Evolutionary conservation across 1,284 basidiomycete genomes (phyloP).

Genomic region (Boletus holoroseus): DNA sequence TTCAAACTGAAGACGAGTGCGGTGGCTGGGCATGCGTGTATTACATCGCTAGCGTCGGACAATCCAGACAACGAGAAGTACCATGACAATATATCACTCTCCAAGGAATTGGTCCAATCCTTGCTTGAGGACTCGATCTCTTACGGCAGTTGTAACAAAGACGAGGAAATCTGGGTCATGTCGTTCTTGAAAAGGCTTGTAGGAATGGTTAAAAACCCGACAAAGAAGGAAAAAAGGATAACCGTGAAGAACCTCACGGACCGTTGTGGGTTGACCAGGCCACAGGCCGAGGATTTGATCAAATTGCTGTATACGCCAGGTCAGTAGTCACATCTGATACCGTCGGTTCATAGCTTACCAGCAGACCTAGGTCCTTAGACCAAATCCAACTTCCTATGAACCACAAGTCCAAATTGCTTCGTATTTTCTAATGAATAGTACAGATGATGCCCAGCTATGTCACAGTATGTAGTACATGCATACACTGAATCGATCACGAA

Average conservation of each 20-base stretch:
- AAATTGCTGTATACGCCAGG: conserved; percentile 12
- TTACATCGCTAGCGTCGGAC: conserved; percentile 20
- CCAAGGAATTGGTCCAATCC: conserved; percentile 14
- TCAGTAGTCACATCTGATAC: neutral
- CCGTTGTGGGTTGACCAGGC: conserved; percentile 19
- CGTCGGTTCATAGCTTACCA: conserved; percentile 1
- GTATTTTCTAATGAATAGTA: neutral
- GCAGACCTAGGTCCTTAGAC: neutral
- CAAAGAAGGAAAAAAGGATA: conserved; percentile 17
- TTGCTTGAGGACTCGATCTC: conserved; percentile 27
- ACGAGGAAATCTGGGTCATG: conserved; percentile 22
- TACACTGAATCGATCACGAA: conserved; percentile 8
- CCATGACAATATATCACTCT: conserved; percentile 12
- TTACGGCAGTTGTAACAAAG: conserved; percentile 18
- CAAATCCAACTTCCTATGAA: neutral
- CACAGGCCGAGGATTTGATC: conserved; percentile 22
- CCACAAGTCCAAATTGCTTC: neutral
- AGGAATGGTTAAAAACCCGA: conserved; percentile 12
- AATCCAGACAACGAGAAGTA: conserved; percentile 1
- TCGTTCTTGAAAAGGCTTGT: conserved; percentile 23
- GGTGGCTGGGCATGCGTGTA: conserved; percentile 27
- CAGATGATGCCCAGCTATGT: neutral
- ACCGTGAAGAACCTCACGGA: conserved; percentile 8
- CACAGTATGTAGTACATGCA: neutral
- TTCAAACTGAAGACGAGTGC: conserved; percentile 14